Percentiles rank a stretch among this genome's conserved stretches.
Conservation (phyloP, 352 stramenopile species). For the Phytophthora crassamura region DNA sequence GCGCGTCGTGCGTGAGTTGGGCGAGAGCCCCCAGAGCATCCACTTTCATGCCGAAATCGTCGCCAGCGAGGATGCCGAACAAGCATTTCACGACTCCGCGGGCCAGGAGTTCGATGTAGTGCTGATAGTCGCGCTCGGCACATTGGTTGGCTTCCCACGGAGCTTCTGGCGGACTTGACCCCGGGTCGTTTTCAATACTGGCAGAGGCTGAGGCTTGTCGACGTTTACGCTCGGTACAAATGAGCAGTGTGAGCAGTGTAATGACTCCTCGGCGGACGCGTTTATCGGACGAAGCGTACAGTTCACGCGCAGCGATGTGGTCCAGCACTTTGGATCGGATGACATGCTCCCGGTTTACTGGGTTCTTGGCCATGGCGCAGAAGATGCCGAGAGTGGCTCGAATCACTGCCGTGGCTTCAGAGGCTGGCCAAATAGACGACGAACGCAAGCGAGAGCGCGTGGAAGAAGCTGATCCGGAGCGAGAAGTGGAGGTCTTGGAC, state of each 20-base stretch:
- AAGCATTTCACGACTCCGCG: slow-evolving; percentile 77
- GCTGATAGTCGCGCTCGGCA: slow-evolving; percentile 59
- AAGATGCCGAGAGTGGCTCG: slow-evolving; percentile 62
- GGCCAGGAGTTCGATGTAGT: slow-evolving; percentile 77
- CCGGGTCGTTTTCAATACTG: neutral
- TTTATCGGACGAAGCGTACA: slow-evolving; percentile 73
- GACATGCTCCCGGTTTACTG: slow-evolving; percentile 59
- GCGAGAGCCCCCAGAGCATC: slow-evolving; percentile 72
- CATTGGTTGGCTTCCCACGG: neutral
- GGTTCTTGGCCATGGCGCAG: slow-evolving; percentile 67
- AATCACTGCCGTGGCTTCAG: slow-evolving; percentile 31
- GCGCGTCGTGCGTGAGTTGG: slow-evolving; percentile 67
- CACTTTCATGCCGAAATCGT: slow-evolving; percentile 77
- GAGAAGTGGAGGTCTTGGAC: slow-evolving; percentile 6
- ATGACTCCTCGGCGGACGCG: slow-evolving; percentile 64
- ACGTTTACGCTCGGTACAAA: slow-evolving; percentile 62
- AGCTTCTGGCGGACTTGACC: neutral
- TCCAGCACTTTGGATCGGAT: slow-evolving; percentile 72
- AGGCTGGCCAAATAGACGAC: slow-evolving; percentile 24
- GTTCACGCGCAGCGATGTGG: slow-evolving; percentile 51
- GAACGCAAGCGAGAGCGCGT: slow-evolving; percentile 12
- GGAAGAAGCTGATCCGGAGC: slow-evolving; percentile 22
- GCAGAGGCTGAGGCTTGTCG: slow-evolving; percentile 2
- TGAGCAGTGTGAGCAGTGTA: slow-evolving; percentile 62
- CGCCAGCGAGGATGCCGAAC: slow-evolving; percentile 71